A percentile compares a stretch with the other conserved stretches of the same genome.
Conservation (phyloP, 2,329 filamentous ascomycete species). For the Penicillium sp. region DNA sequence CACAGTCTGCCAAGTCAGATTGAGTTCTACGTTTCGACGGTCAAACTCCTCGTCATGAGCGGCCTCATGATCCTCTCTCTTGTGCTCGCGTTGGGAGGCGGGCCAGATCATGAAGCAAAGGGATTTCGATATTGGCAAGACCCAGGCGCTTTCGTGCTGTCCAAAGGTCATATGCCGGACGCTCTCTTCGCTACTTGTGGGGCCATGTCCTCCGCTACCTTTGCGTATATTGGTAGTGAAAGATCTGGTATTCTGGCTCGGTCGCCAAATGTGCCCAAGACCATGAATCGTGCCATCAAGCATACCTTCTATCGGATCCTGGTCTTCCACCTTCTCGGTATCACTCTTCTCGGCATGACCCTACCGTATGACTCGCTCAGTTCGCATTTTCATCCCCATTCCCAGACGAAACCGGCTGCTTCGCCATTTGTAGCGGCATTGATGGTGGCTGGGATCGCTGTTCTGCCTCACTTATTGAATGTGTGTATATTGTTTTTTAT, state of each 20-base stretch:
- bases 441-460: slow-evolving; percentile 62
- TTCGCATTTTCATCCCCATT: slow-evolving; percentile 54
- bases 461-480: slow-evolving; percentile 70
- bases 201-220: slow-evolving; percentile 73
- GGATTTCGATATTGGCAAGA: slow-evolving; percentile 68
- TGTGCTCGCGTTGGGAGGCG: slow-evolving; percentile 66
- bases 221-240: slow-evolving; percentile 77
- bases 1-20: slow-evolving; percentile 69
- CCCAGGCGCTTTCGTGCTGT: slow-evolving; percentile 59
- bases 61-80: slow-evolving; percentile 67
- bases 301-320: slow-evolving; percentile 80
- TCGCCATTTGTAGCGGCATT: slow-evolving; percentile 77
- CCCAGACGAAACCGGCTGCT: slow-evolving; percentile 57
- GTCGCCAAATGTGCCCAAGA: slow-evolving; percentile 74
- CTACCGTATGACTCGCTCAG: slow-evolving; percentile 68
- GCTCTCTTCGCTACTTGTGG: slow-evolving; percentile 67
- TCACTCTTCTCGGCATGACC: slow-evolving; percentile 75
- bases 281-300: slow-evolving; percentile 74
- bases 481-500: slow-evolving; percentile 74
- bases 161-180: slow-evolving; percentile 46
- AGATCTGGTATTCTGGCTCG: slow-evolving; percentile 75
- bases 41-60: slow-evolving; percentile 69
- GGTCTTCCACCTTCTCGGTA: slow-evolving; percentile 75
- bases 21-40: slow-evolving; percentile 59
- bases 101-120: slow-evolving; percentile 60